A percentile compares a stretch with the other conserved stretches of the same genome.
Evolutionary conservation across 345 rosid genomes (phyloP).

Genomic region (Melaleuca alternifolia): DNA sequence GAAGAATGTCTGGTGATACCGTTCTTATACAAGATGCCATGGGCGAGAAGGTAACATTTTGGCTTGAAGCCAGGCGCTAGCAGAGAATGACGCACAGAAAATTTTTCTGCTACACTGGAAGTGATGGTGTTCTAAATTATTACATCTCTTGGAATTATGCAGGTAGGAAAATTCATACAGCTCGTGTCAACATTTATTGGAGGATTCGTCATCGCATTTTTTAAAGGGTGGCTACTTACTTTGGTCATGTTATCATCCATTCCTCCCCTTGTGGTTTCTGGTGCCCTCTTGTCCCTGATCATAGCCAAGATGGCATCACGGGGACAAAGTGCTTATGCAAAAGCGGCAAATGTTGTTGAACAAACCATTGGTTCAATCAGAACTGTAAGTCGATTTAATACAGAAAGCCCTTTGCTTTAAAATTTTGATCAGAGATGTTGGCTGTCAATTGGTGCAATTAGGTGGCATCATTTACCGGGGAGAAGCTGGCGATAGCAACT

Average conservation of each 20-base stretch:
- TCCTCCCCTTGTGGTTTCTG: conserved; percentile 59
- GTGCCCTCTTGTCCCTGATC: conserved; percentile 38
- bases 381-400: conserved; percentile 30
- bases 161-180: conserved; percentile 89
- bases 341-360: conserved; percentile 65
- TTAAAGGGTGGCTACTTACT: conserved; percentile 82
- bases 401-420: neutral
- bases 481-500: conserved; percentile 14
- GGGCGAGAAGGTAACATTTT: conserved; percentile 75
- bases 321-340: conserved; percentile 63
- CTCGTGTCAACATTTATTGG: conserved; percentile 65
- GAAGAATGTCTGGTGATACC: conserved; percentile 95
- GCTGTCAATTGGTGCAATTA: conserved; percentile 18
- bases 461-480: conserved; percentile 80
- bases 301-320: conserved; percentile 52
- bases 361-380: conserved; percentile 74
- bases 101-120: neutral
- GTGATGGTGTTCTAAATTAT: neutral
- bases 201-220: conserved; percentile 65
- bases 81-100: neutral
- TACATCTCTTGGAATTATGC: neutral
- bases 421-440: neutral
- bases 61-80: neutral
- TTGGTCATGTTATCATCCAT: conserved; percentile 59
- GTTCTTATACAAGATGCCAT: conserved; percentile 91